Base-by-base conservation (phyloP, 163 green algal species). In the Scenedesmus sp. region DNA sequence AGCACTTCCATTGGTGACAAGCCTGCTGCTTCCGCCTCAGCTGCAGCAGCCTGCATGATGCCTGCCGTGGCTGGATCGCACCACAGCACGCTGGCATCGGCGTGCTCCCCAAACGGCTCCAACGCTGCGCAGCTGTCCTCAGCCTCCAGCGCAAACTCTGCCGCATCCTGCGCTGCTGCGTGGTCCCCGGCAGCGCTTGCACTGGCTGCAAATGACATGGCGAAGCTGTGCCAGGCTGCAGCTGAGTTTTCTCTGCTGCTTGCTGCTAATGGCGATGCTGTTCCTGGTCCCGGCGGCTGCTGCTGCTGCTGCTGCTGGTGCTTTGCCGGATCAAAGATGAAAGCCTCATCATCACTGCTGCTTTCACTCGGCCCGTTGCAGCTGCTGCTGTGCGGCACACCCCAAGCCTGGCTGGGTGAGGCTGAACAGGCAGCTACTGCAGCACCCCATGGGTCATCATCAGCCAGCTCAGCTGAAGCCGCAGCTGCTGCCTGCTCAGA, bases 301-400 rank as follows among this genome's bases (percentile, higher is more conserved):
- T 42, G 9, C 61, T 76, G 56, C 46, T 92, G 30, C 89, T 88
- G 24, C 92, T 93, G 73, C 86, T 89, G 0, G 59, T 59, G 15
- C 93, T 81, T 12, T 90, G 26, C 65, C 20, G 4, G 6, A 40
- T 26, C 30, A 30, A 76, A 76, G 65, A 76, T 40, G 30, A 76
- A 40, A 26, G 22, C 24, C 44, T 86, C 72, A 51, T 81, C 72
- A 81, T 81, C 35, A n/a, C 72, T 49, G 72, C 35, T 26, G 72
- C 37, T 49, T 35, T 49, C 72, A 49, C 13, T 2, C n/a, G 3
- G 37, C 72, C 35, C 26, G 35, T 35, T 81, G 72, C 70, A 68
- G 88, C 3, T 49, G 43, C 42, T 56, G 88, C 89, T 73, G 70
- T 22, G 43, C 51, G 35, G 15, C 12, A 37, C 65, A 0, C 30